These are phyloP conservation scores for Fraxinus quadrangulata DNA, from an alignment of 257 asterid species.

Conservation along the genomic window DNA sequence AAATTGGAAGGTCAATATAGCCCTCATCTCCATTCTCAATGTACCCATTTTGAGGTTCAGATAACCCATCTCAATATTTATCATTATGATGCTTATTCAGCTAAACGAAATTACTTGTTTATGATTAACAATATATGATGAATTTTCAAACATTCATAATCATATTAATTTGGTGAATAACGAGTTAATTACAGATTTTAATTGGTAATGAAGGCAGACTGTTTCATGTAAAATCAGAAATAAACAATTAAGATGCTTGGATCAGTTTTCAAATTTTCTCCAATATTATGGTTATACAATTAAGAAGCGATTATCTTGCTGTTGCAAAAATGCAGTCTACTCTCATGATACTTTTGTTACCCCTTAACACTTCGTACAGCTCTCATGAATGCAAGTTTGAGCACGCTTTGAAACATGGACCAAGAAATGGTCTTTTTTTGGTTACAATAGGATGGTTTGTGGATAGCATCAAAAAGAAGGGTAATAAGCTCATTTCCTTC, in stretches of 20 bases:
- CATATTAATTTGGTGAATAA: background rate
- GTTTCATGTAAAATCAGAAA: too few species aligned
- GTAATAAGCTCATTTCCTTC: constrained; percentile 39
- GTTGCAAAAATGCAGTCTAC: background rate
- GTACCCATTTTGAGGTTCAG: constrained; percentile 98
- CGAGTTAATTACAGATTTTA: background rate
- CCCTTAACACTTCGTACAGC: constrained; percentile 71
- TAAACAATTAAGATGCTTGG: background rate
- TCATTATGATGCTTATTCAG: constrained; percentile 18
- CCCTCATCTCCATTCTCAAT: constrained; percentile 85
- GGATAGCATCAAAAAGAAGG: constrained; percentile 81
- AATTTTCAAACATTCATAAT: background rate
- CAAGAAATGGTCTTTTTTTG: constrained; percentile 67
- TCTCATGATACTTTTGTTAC: constrained; percentile 25
- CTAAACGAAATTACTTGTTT: background rate
- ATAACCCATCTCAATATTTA: constrained; percentile 62
- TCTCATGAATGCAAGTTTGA: constrained; percentile 74
- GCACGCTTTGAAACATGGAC: constrained; percentile 88
- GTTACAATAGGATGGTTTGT: constrained; percentile 93
- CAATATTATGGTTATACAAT: background rate
- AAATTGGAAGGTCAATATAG: constrained; percentile 93
- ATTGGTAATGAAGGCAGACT: too few species aligned
- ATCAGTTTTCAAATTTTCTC: constrained; percentile 3
- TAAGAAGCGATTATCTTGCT: background rate
- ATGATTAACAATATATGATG: background rate